phyloP scores from a whole-genome alignment of 257 asterid species.

The Euphrasia confusa region DNA sequence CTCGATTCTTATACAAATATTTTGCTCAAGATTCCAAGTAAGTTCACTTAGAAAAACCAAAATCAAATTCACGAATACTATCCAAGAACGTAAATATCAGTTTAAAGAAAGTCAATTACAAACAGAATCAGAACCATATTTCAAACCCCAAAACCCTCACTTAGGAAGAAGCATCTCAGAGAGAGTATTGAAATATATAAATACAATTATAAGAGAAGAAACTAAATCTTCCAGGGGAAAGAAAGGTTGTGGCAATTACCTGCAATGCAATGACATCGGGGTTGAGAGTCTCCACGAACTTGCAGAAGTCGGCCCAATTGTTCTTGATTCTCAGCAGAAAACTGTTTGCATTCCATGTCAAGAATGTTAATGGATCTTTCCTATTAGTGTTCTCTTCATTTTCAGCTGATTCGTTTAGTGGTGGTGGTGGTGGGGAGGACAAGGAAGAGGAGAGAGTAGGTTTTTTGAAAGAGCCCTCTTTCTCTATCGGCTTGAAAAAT shows the following conservation, averaged over 20 bases:
- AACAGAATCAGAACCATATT: not conserved
- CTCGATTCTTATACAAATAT: not conserved
- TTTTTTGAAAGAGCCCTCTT: conserved; percentile 71
- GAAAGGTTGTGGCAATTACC: conserved; percentile 29
- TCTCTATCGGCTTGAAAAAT: conserved; percentile 77
- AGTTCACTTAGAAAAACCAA: not conserved
- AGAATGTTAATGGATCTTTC: conserved; percentile 66
- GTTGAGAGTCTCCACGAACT: conserved; percentile 59
- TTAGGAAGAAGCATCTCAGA: too few relatives aligned
- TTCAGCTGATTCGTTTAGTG: conserved; percentile 27
- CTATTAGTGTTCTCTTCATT: conserved; percentile 19
- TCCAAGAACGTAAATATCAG: not conserved
- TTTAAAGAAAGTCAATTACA: conserved; percentile 2
- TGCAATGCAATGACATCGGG: conserved; percentile 93
- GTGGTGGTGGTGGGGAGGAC: conserved; percentile 12
- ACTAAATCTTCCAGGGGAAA: too few relatives aligned
- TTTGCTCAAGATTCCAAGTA: not conserved
- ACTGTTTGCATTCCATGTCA: conserved; percentile 96
- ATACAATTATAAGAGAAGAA: too few relatives aligned
- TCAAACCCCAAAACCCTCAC: not conserved
- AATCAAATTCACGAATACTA: not conserved
- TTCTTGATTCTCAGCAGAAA: conserved; percentile 73
- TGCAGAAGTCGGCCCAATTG: conserved; percentile 66
- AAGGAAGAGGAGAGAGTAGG: conserved; percentile 39
- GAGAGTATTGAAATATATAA: too few relatives aligned